These are phyloP conservation scores for Penicillium sp. DNA, from an alignment of 2,329 filamentous ascomycete species.

Conservation along the genomic window DNA sequence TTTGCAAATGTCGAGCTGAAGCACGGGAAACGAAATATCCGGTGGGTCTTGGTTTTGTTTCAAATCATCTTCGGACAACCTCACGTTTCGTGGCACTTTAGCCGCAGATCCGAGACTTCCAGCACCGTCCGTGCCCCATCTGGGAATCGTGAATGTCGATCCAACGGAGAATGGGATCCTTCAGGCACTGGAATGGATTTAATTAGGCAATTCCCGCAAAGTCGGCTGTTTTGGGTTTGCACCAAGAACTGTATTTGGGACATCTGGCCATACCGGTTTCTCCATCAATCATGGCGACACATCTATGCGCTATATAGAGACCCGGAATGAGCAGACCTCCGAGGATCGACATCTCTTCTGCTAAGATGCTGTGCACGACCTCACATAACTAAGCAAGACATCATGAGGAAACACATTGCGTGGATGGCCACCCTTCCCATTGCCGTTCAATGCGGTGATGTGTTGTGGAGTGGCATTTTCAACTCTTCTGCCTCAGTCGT, in stretches of 20 bases:
- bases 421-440: not conserved
- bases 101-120: not conserved
- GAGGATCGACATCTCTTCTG: not conserved
- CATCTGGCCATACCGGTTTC: not conserved
- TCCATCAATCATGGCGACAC: not conserved
- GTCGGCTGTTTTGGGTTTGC: not conserved
- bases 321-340: not conserved
- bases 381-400: not conserved
- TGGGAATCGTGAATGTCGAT: not conserved
- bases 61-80: not conserved
- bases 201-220: not conserved
- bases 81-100: not conserved
- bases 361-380: not conserved
- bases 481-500: not conserved
- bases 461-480: slow-evolving; percentile 6
- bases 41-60: not conserved
- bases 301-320: not conserved
- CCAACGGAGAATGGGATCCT: not conserved
- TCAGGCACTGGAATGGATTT: not conserved
- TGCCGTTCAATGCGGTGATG: slow-evolving; percentile 1
- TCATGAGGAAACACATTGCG: not conserved
- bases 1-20: no score
- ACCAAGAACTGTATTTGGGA: not conserved
- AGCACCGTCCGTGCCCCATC: not conserved
- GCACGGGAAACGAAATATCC: not conserved